phyloP scores from a whole-genome alignment of 2,329 filamentous ascomycete genomes.

The Cladosporium halotolerans region DNA sequence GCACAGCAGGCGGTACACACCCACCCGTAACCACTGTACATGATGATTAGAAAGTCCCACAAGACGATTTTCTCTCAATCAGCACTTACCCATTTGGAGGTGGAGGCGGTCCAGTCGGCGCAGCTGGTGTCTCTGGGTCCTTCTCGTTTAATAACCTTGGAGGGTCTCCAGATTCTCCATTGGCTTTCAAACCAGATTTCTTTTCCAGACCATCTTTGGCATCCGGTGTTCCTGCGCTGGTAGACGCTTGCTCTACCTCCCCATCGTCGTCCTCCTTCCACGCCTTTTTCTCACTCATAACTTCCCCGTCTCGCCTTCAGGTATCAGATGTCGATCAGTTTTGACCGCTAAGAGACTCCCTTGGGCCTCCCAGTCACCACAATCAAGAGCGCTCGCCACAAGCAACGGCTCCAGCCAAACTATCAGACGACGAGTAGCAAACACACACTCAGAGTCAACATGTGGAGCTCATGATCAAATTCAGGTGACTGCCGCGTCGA shows the following conservation, averaged over 20 bases:
- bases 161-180: too few species aligned
- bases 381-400: too few species aligned
- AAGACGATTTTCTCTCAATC: too few species aligned
- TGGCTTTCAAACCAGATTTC: neutral
- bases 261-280: constrained; percentile 47
- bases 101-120: neutral
- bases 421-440: too few species aligned
- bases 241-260: neutral
- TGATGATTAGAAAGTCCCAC: constrained; percentile 33
- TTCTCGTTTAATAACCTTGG: neutral
- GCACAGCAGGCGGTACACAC: constrained; percentile 43
- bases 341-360: too few species aligned
- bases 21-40: constrained; percentile 52
- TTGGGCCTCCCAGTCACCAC: too few species aligned
- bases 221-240: neutral
- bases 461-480: too few species aligned
- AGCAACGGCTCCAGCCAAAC: too few species aligned
- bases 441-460: too few species aligned
- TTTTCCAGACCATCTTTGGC: neutral
- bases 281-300: constrained; percentile 23
- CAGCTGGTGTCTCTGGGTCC: neutral
- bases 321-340: too few species aligned
- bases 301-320: neutral
- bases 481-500: too few species aligned
- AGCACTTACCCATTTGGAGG: constrained; percentile 32